Evolutionary conservation across 2,329 filamentous ascomycete genomes (phyloP).

Genomic region (Penicillium frequentans): DNA sequence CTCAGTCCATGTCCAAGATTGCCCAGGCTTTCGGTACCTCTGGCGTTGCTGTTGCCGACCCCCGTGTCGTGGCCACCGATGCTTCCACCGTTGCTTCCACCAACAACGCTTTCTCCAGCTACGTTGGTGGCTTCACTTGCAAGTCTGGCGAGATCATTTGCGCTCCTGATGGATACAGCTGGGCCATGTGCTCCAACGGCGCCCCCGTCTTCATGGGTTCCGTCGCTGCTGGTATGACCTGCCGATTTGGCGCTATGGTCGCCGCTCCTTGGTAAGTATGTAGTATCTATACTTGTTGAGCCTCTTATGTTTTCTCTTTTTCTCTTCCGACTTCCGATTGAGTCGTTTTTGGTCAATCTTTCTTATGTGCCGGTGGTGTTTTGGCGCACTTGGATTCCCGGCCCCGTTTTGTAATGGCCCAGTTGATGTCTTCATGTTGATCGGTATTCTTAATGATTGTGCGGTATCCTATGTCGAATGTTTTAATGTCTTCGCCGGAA

Average conservation of each 20-base stretch:
- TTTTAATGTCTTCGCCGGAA: neutral
- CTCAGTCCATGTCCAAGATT: constrained; percentile 14
- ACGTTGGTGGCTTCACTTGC: constrained; percentile 20
- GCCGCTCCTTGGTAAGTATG: constrained; percentile 1
- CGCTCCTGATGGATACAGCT: constrained; percentile 30
- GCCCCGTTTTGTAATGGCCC: constrained; percentile 1
- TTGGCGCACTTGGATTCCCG: neutral
- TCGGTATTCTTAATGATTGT: constrained; percentile 18
- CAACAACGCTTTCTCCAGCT: constrained; percentile 16
- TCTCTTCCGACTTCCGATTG: neutral
- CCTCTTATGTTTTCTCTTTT: neutral
- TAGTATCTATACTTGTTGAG: neutral
- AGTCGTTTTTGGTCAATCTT: neutral
- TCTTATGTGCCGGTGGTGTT: neutral
- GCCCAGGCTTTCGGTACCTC: constrained; percentile 11
- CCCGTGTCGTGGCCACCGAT: constrained; percentile 6
- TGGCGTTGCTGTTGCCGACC: constrained; percentile 4
- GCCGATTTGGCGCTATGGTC: constrained; percentile 28
- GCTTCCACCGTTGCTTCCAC: constrained; percentile 4
- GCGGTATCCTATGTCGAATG: neutral
- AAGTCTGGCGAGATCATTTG: constrained; percentile 34
- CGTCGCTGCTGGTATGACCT: constrained; percentile 39
- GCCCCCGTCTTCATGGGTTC: constrained; percentile 36
- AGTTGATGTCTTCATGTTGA: constrained; percentile 11
- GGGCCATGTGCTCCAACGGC: constrained; percentile 36